Evolutionary conservation across 768 basidiomycete genomes (phyloP).

Genomic region (Cyathus striatus): DNA sequence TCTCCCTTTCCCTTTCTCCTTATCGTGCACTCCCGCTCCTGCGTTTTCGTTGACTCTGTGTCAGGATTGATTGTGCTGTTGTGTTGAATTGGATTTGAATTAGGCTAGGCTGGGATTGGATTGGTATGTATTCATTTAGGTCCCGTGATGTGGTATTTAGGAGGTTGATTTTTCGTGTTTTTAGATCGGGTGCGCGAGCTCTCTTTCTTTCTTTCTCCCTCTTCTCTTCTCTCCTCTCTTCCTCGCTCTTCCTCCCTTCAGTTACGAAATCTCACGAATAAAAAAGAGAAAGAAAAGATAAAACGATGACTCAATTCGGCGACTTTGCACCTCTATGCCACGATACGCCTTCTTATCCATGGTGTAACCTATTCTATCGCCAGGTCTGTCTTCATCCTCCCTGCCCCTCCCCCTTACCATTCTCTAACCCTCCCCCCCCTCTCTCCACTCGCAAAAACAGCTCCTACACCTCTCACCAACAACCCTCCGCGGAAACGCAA

Average conservation of each 20-base stretch:
- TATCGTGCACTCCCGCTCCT: too few species aligned
- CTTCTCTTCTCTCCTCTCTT: too few species aligned
- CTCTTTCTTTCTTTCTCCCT: too few species aligned
- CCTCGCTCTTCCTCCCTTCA: background rate
- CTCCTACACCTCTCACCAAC: slow-evolving; percentile 26
- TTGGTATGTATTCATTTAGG: too few species aligned
- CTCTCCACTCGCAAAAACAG: slow-evolving; percentile 22
- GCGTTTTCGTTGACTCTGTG: too few species aligned
- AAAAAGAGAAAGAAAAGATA: background rate
- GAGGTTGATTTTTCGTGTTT: too few species aligned
- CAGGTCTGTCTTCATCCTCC: slow-evolving; percentile 46
- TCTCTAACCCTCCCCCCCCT: background rate
- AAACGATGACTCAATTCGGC: slow-evolving; percentile 39
- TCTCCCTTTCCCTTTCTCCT: too few species aligned
- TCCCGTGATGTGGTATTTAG: too few species aligned
- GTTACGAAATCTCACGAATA: background rate
- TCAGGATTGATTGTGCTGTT: too few species aligned
- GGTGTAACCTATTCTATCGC: slow-evolving; percentile 95
- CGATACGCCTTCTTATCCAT: slow-evolving; percentile 73
- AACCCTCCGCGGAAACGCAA: slow-evolving; percentile 32
- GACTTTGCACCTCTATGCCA: slow-evolving; percentile 68
- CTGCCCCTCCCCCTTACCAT: background rate
- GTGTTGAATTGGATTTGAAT: too few species aligned
- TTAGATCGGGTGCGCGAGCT: too few species aligned
- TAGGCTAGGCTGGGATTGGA: too few species aligned